These are phyloP conservation scores for Harrya chromipes DNA, from an alignment of 768 basidiomycete species.

Conservation along the genomic window DNA sequence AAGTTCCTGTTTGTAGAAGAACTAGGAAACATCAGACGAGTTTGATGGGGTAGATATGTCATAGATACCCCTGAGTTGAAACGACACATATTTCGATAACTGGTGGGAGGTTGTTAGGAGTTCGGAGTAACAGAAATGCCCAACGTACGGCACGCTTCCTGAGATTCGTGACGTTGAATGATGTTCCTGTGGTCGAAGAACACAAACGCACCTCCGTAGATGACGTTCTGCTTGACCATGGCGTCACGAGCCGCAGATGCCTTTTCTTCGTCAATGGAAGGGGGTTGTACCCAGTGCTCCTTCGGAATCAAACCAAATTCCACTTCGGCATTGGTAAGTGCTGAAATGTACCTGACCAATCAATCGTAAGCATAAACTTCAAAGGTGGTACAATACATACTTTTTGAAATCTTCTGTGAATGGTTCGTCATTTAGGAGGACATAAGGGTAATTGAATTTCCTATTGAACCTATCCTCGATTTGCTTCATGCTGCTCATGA, in stretches of 20 bases:
- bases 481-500: slow-evolving; percentile 63
- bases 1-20: slow-evolving; percentile 81
- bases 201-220: slow-evolving; percentile 54
- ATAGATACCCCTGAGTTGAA: slow-evolving; percentile 79
- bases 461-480: slow-evolving; percentile 88
- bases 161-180: background rate
- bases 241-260: slow-evolving; percentile 54
- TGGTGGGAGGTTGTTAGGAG: slow-evolving; percentile 24
- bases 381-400: slow-evolving; percentile 31
- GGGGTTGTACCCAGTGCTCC: slow-evolving; percentile 75
- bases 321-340: slow-evolving; percentile 31
- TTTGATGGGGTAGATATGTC: background rate
- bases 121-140: background rate
- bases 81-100: slow-evolving; percentile 94
- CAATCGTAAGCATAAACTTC: slow-evolving; percentile 5
- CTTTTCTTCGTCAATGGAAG: slow-evolving; percentile 70
- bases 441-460: slow-evolving; percentile 77
- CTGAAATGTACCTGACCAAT: slow-evolving; percentile 29
- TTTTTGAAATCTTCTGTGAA: slow-evolving; percentile 75
- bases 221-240: slow-evolving; percentile 62
- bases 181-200: slow-evolving; percentile 2
- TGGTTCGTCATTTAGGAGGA: slow-evolving; percentile 83
- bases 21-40: slow-evolving; percentile 38
- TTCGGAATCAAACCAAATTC: slow-evolving; percentile 63
- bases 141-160: slow-evolving; percentile 72